Evolutionary conservation across 148 eudicot species (phyloP).

Genomic region (Selenicereus undatus): DNA sequence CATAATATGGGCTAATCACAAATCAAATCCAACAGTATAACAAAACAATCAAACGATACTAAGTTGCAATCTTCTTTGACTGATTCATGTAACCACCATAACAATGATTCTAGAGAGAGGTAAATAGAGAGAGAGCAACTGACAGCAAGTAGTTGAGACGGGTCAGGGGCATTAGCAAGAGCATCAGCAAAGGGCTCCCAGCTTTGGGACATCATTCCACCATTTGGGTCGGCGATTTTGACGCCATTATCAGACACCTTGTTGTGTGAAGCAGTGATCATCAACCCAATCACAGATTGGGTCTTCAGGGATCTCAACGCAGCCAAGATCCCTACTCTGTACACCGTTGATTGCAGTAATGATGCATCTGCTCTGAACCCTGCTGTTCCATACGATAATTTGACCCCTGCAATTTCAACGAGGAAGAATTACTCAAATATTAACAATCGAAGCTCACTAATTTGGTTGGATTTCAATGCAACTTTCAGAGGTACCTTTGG

Average conservation of each 20-base stretch:
- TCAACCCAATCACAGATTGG: conserved; percentile 59
- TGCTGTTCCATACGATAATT: conserved; percentile 79
- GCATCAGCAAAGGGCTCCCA: conserved; percentile 96
- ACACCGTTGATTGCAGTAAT: conserved; percentile 62
- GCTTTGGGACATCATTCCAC: conserved; percentile 75
- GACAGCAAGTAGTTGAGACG: conserved; percentile 54
- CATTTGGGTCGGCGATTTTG: conserved; percentile 76
- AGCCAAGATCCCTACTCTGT: conserved; percentile 71
- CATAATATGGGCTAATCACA: neutral
- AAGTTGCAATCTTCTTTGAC: neutral
- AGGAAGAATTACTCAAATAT: neutral
- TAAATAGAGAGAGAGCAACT: neutral
- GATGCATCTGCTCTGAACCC: conserved; percentile 85
- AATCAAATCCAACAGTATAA: neutral
- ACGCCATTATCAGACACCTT: conserved; percentile 79
- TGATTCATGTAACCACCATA: neutral
- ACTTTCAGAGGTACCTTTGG: conserved; percentile 34
- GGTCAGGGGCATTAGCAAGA: conserved; percentile 64
- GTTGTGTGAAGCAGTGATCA: conserved; percentile 98
- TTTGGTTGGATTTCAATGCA: neutral
- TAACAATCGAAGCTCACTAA: neutral
- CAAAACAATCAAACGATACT: neutral
- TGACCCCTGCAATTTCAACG: conserved; percentile 43
- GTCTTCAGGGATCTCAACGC: conserved; percentile 71
- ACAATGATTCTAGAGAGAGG: neutral